Evolutionary conservation across 1,284 basidiomycete species (phyloP).

Genomic region (Cystobasidium sp.): DNA sequence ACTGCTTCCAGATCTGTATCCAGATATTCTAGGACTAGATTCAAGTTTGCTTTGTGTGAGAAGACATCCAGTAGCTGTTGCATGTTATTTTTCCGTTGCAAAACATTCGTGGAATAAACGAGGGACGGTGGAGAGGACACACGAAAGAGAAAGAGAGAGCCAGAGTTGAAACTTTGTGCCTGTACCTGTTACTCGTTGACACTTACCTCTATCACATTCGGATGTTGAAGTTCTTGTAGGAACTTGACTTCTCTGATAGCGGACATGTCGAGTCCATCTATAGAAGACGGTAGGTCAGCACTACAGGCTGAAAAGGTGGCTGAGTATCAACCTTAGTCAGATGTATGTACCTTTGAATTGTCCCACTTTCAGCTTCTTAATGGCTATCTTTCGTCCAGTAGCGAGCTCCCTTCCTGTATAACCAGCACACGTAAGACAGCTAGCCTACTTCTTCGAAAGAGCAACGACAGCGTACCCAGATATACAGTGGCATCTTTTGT

Average conservation of each 20-base stretch:
- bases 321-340: neutral
- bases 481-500: conserved; percentile 96
- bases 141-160: too few relatives aligned
- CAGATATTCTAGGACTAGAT: conserved; percentile 95
- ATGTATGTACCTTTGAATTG: conserved; percentile 70
- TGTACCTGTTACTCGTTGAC: too few relatives aligned
- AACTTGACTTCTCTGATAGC: conserved; percentile 98
- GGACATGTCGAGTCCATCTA: conserved; percentile 95
- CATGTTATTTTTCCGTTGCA: too few relatives aligned
- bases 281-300: neutral
- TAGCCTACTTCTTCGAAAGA: neutral
- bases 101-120: neutral
- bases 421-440: neutral
- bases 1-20: conserved; percentile 97
- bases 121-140: too few relatives aligned
- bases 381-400: conserved; percentile 80
- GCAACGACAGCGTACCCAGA: conserved; percentile 65
- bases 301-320: neutral
- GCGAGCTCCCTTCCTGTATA: conserved; percentile 69
- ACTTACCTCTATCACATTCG: conserved; percentile 89
- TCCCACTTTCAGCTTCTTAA: conserved; percentile 97
- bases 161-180: too few relatives aligned
- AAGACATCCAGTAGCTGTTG: conserved; percentile 91
- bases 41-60: conserved; percentile 93
- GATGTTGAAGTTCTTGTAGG: conserved; percentile 88